Percentiles rank a stretch among this genome's conserved stretches.
Evolutionary conservation across 768 basidiomycete species (phyloP).

Genomic region (Cystofilobasidium capitatum): DNA sequence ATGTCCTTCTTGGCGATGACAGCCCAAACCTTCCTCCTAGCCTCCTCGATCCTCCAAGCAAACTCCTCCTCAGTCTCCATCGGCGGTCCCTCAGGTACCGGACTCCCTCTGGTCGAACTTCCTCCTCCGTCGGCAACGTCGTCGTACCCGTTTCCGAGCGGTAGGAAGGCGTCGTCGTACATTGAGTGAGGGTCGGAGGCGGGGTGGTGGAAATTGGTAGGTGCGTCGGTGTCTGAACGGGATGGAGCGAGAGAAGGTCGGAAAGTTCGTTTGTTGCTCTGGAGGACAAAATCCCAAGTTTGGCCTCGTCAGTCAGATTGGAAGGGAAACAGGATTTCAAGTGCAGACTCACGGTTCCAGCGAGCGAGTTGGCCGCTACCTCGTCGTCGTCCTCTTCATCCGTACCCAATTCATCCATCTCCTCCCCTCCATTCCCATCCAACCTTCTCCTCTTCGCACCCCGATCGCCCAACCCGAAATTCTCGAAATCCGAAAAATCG

Average conservation of each 20-base stretch:
- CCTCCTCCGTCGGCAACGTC: background rate
- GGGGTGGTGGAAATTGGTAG: background rate
- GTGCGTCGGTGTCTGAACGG: background rate
- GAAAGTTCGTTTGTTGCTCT: no score
- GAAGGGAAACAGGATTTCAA: no score
- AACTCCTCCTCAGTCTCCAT: slow-evolving; percentile 9
- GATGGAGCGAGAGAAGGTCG: no score
- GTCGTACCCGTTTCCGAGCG: background rate
- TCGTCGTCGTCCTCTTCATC: background rate
- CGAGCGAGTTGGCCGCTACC: background rate
- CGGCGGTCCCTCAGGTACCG: background rate
- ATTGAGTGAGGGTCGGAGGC: background rate
- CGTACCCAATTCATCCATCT: slow-evolving; percentile 4
- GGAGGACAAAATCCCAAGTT: no score
- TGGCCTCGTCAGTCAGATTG: no score
- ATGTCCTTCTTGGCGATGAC: slow-evolving; percentile 77
- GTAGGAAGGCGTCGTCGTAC: background rate
- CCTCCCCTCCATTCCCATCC: background rate
- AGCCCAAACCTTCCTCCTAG: slow-evolving; percentile 80
- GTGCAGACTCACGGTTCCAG: no score
- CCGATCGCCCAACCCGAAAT: slow-evolving; percentile 8
- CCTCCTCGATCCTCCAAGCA: slow-evolving; percentile 51
- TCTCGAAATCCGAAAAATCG: slow-evolving; percentile 15
- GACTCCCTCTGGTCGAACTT: background rate
- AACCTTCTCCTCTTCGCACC: background rate